phyloP scores from a whole-genome alignment of 2,329 filamentous ascomycete genomes.

The Cercospora zeae-maydis region DNA sequence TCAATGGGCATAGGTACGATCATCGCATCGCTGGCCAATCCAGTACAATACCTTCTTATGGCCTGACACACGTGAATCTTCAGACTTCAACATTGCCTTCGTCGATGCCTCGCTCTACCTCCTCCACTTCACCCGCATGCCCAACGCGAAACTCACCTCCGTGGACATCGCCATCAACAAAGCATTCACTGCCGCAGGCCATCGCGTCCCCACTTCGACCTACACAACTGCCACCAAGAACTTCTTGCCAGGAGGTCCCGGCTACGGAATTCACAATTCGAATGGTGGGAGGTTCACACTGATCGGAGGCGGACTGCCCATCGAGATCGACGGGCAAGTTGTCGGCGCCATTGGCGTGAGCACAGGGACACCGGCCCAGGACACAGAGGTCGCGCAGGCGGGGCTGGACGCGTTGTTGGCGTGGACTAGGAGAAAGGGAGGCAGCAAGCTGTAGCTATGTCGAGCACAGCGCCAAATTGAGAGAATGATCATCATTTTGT shows the following conservation, averaged over 20 bases:
- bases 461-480: not conserved
- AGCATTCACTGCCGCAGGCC: slow-evolving; percentile 56
- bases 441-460: slow-evolving; percentile 37
- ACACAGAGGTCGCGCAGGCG: slow-evolving; percentile 51
- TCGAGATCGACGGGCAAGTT: slow-evolving; percentile 48
- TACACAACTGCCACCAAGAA: slow-evolving; percentile 47
- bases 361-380: slow-evolving; percentile 54
- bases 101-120: slow-evolving; percentile 47
- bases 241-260: slow-evolving; percentile 52
- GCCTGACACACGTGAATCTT: not conserved
- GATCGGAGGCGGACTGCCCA: slow-evolving; percentile 54
- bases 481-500: not conserved
- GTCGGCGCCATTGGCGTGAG: slow-evolving; percentile 55
- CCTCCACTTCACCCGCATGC: slow-evolving; percentile 49
- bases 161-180: slow-evolving; percentile 63
- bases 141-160: slow-evolving; percentile 49
- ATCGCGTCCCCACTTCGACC: slow-evolving; percentile 49
- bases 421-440: slow-evolving; percentile 35
- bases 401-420: slow-evolving; percentile 50
- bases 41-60: not conserved
- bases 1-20: slow-evolving; percentile 37
- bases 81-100: slow-evolving; percentile 51
- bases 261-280: slow-evolving; percentile 51
- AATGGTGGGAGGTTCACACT: slow-evolving; percentile 54
- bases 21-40: not conserved